Conservation (phyloP, 169 alveolate genomes). For the Besnoitia besnoiti region DNA sequence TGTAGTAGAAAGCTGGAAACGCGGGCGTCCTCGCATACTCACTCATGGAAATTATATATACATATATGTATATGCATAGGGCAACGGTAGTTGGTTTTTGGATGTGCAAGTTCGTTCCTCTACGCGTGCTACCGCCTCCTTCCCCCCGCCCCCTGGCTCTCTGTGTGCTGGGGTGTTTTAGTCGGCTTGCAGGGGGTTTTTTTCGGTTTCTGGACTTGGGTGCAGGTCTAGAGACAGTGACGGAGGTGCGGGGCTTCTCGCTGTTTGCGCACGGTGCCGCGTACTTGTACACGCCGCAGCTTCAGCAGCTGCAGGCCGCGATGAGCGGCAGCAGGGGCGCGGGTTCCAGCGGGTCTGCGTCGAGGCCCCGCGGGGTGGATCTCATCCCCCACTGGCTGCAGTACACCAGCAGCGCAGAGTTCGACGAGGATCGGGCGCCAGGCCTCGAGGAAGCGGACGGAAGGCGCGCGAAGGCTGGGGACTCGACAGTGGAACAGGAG, state of each 20-base stretch:
- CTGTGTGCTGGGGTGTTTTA: too few relatives aligned
- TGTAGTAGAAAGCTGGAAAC: too few relatives aligned
- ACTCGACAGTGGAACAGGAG: background rate
- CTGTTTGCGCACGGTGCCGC: conserved; percentile 52
- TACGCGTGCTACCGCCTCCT: too few relatives aligned
- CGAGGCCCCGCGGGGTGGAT: background rate
- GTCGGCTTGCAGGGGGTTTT: too few relatives aligned
- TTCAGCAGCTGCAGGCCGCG: background rate
- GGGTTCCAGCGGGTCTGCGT: background rate
- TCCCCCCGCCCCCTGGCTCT: too few relatives aligned
- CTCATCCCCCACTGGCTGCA: conserved; percentile 56
- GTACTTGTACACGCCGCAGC: background rate
- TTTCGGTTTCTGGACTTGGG: background rate
- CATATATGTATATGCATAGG: too few relatives aligned
- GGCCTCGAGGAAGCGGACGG: background rate
- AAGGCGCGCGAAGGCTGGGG: background rate
- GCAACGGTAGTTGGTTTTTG: background rate
- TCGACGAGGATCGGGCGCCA: conserved; percentile 26
- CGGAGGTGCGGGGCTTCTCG: conserved; percentile 59
- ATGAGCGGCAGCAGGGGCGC: background rate
- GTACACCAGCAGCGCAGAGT: conserved; percentile 47
- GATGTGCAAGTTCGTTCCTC: background rate
- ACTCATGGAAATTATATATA: background rate
- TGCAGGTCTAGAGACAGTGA: conserved; percentile 42
- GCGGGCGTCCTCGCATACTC: too few relatives aligned